phyloP scores from a whole-genome alignment of 2,329 filamentous ascomycete species.

The Lachnellula arida region DNA sequence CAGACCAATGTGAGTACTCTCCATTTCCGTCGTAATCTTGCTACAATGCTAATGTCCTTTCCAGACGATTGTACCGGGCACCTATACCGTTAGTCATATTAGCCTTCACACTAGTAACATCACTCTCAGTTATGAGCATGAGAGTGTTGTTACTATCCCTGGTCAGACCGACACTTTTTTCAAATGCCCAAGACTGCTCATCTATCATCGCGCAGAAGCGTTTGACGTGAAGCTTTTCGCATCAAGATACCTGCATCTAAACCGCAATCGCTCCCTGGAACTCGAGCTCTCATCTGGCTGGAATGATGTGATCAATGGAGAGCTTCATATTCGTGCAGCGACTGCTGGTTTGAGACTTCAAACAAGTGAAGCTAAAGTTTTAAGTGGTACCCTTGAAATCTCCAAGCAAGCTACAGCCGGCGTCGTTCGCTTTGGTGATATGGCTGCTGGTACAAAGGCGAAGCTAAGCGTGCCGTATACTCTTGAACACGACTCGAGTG shows the following conservation, averaged over 20 bases:
- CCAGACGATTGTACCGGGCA: slow-evolving; percentile 63
- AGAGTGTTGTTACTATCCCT: slow-evolving; percentile 33
- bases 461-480: slow-evolving; percentile 75
- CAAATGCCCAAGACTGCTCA: slow-evolving; percentile 57
- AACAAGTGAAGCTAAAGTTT: slow-evolving; percentile 53
- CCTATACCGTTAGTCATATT: slow-evolving; percentile 71
- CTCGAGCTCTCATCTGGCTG: slow-evolving; percentile 68
- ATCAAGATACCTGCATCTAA: slow-evolving; percentile 70
- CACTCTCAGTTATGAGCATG: slow-evolving; percentile 59
- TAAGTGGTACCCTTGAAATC: slow-evolving; percentile 40
- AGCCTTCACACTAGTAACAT: slow-evolving; percentile 61
- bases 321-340: slow-evolving; percentile 57
- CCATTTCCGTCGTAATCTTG: neutral
- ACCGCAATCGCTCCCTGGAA: slow-evolving; percentile 72
- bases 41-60: slow-evolving; percentile 26
- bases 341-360: slow-evolving; percentile 62
- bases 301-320: slow-evolving; percentile 60
- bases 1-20: slow-evolving; percentile 39
- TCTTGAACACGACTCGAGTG: slow-evolving; percentile 68
- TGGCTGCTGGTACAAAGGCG: slow-evolving; percentile 43
- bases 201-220: slow-evolving; percentile 66
- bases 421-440: slow-evolving; percentile 44
- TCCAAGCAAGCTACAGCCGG: slow-evolving; percentile 50
- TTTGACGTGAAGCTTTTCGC: slow-evolving; percentile 65
- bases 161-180: slow-evolving; percentile 40